A percentile compares a stretch with the other conserved stretches of the same genome.
phyloP scores from a whole-genome alignment of 306 rosid species.

The Gleditsia sinensis region DNA sequence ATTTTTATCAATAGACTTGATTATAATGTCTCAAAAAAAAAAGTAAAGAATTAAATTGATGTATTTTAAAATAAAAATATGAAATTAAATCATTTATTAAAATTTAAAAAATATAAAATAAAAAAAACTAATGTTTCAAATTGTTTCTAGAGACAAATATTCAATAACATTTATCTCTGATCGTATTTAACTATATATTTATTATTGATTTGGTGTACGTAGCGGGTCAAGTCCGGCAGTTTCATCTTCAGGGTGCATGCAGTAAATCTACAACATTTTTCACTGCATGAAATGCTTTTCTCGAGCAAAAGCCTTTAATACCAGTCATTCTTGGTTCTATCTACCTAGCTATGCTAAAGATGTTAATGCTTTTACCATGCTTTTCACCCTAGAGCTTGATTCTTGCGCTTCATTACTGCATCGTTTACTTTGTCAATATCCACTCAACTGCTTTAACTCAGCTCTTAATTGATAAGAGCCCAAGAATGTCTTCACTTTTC shows the following conservation, averaged over 20 bases:
- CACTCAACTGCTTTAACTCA: background rate
- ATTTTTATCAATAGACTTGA: too few species aligned
- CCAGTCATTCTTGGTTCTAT: background rate
- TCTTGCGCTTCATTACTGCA: background rate
- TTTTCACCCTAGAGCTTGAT: background rate
- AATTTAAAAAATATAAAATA: too few species aligned
- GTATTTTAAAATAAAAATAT: too few species aligned
- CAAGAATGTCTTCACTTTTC: background rate
- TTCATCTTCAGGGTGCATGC: slow-evolving; percentile 25
- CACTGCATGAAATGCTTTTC: background rate
- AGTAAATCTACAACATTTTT: slow-evolving; percentile 22
- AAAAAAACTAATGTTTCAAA: too few species aligned
- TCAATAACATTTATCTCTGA: too few species aligned
- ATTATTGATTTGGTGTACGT: too few species aligned
- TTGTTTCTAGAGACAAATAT: too few species aligned
- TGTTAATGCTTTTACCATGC: background rate
- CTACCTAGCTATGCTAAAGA: background rate
- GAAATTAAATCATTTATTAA: too few species aligned
- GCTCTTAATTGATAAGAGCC: background rate
- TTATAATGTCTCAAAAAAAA: too few species aligned
- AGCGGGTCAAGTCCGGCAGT: background rate
- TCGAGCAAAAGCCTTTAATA: background rate
- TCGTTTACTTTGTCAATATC: background rate
- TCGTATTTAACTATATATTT: too few species aligned
- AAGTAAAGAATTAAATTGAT: too few species aligned